Base-by-base conservation (phyloP, 2,329 filamentous ascomycete species). In the Fusarium buharicum region DNA sequence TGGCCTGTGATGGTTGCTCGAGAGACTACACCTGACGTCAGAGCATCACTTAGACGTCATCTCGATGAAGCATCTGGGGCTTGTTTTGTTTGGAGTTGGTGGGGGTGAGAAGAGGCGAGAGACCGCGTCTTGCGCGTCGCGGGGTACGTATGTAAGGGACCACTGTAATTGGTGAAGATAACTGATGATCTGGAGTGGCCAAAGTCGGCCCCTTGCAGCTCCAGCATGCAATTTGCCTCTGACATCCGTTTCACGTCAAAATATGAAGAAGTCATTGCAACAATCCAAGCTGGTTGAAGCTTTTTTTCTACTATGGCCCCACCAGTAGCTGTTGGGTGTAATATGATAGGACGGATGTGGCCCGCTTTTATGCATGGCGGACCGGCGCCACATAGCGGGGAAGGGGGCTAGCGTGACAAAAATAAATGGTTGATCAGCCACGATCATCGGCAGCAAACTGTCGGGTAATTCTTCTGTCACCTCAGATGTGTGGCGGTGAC, bases 41-140 rank as follows among this genome's bases (percentile, higher is more conserved):
- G 41, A 36, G n/a, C 30, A 62, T 51, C 53, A 65, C 62, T 44
- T 13, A 11, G 12, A 66, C 62, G 62, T 65, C 62, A 65, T 65
- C 40, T 54, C 28, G 38, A 58, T 43, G 47, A 46, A 62, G 46
- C 36, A 40, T 31, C 16, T 43, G 37, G 45, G 41, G 16, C 41
- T 49, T 59, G 48, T 22, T 45, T 57, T 37, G 20, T 59, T 59
- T 59, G 36, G 11, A 37, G 34, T 36, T 37, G 54, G 56, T 54
- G 47, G 47, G 54, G 55, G 46, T 36, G 9, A 43, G 43, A 55
- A 40, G 31, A 37, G 30, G 39, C 22, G 28, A 24, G 52, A 38
- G 36, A 40, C 43, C 62, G 57, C 57, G 58, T 61, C 34, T 46
- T 41, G 54, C 57, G 57, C 62, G 62, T 66, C 50, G 52, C 45